These are phyloP conservation scores for Cerioporus squamosus DNA, from an alignment of 1,284 basidiomycete species.

Conservation along the genomic window DNA sequence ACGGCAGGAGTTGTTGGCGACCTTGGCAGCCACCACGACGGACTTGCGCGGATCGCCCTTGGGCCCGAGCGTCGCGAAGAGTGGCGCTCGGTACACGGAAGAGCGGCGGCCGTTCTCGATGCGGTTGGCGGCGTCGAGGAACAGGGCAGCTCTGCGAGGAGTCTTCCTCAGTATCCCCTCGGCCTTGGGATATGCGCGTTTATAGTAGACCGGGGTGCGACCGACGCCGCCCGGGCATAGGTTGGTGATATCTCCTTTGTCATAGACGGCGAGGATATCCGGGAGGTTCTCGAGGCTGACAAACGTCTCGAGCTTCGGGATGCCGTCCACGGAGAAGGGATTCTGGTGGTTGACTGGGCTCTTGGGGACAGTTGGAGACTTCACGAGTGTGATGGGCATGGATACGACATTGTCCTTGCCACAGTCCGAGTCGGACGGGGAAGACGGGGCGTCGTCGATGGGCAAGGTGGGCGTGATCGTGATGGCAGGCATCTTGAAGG, in stretches of 20 bases:
- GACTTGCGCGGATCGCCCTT: slow-evolving; percentile 23
- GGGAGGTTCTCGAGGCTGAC: slow-evolving; percentile 35
- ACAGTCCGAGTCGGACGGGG: not conserved
- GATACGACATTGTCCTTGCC: not conserved
- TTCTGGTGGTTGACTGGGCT: not conserved
- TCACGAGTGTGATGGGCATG: not conserved
- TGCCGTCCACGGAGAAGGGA: slow-evolving; percentile 2
- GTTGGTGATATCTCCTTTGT: slow-evolving; percentile 16
- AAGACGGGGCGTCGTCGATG: not conserved
- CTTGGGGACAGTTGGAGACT: not conserved
- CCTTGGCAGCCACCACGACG: slow-evolving; percentile 39
- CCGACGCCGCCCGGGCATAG: not conserved
- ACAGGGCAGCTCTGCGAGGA: slow-evolving; percentile 16
- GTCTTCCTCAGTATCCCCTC: not conserved
- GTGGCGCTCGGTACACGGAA: slow-evolving; percentile 33
- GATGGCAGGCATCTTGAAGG: not conserved
- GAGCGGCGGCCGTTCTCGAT: slow-evolving; percentile 40
- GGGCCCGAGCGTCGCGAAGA: slow-evolving; percentile 31
- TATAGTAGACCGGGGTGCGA: slow-evolving; percentile 18
- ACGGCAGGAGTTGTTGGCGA: slow-evolving; percentile 17
- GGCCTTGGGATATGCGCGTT: slow-evolving; percentile 23
- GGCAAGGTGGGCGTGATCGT: not conserved
- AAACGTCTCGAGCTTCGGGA: slow-evolving; percentile 33
- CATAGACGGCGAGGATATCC: slow-evolving; percentile 34
- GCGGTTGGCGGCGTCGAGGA: slow-evolving; percentile 32